Evolutionary conservation across 2,329 filamentous ascomycete genomes (phyloP).

Genomic region (Diaporthe citri): DNA sequence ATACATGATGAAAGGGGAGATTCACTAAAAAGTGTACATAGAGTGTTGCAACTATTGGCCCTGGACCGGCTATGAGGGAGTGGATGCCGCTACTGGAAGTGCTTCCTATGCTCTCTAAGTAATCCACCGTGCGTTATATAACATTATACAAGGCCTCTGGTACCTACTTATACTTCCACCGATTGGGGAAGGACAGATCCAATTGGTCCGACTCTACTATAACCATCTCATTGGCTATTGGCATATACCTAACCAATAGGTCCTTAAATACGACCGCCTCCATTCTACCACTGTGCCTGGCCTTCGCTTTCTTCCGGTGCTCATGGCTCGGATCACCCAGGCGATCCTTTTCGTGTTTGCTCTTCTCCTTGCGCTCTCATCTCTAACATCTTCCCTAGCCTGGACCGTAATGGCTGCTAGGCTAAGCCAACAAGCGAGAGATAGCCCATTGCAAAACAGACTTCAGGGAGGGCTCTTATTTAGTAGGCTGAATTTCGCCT

Average conservation of each 20-base stretch:
- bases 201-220: background rate
- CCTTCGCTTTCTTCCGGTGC: background rate
- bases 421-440: background rate
- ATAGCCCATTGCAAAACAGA: background rate
- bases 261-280: background rate
- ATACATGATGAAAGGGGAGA: too few species aligned
- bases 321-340: background rate
- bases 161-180: background rate
- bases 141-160: background rate
- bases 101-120: background rate
- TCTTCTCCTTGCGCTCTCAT: background rate
- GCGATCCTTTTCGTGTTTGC: background rate
- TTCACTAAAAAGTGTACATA: too few species aligned
- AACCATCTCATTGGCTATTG: too few species aligned
- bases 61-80: background rate
- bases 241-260: background rate
- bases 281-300: background rate
- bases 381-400: background rate
- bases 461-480: background rate
- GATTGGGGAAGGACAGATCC: background rate
- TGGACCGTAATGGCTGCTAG: background rate
- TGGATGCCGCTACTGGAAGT: background rate
- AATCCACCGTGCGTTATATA: background rate
- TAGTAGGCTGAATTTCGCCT: too few species aligned
- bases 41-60: background rate